These are phyloP conservation scores for Cercophora scortea DNA, from an alignment of 495 filamentous ascomycete species.

Conservation along the genomic window DNA sequence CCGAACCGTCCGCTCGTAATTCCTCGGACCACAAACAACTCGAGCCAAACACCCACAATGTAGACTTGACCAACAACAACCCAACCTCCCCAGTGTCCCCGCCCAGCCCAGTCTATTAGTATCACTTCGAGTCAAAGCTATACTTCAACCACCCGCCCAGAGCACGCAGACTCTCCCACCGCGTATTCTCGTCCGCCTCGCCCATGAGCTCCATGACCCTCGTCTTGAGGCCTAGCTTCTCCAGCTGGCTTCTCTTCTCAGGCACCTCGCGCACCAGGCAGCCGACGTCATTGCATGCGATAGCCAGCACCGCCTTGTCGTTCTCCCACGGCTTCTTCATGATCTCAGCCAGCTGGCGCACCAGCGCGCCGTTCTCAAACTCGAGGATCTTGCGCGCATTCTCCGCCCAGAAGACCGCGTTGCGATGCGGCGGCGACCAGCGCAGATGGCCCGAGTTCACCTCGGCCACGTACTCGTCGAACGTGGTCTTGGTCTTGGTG, in stretches of 20 bases:
- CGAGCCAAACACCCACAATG: too few species aligned
- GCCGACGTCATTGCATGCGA: slow-evolving; percentile 92
- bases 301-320: slow-evolving; percentile 92
- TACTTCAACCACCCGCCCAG: slow-evolving; percentile 93
- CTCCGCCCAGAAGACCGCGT: slow-evolving; percentile 84
- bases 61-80: too few species aligned
- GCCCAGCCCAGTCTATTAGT: too few species aligned
- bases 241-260: slow-evolving; percentile 72
- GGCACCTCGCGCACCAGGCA: slow-evolving; percentile 84
- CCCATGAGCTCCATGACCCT: slow-evolving; percentile 95
- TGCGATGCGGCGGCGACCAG: slow-evolving; percentile 94
- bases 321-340: slow-evolving; percentile 79
- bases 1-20: too few species aligned
- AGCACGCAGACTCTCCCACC: slow-evolving; percentile 92
- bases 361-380: slow-evolving; percentile 66
- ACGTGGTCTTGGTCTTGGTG: slow-evolving; percentile 92
- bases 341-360: slow-evolving; percentile 80
- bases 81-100: too few species aligned
- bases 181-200: slow-evolving; percentile 77
- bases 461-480: slow-evolving; percentile 91
- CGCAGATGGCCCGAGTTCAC: slow-evolving; percentile 80
- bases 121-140: slow-evolving; percentile 57
- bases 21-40: too few species aligned
- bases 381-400: slow-evolving; percentile 92
- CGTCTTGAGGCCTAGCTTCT: slow-evolving; percentile 84